Base-by-base conservation (phyloP, 306 rosid genomes). In the Glycyrrhiza uralensis region DNA sequence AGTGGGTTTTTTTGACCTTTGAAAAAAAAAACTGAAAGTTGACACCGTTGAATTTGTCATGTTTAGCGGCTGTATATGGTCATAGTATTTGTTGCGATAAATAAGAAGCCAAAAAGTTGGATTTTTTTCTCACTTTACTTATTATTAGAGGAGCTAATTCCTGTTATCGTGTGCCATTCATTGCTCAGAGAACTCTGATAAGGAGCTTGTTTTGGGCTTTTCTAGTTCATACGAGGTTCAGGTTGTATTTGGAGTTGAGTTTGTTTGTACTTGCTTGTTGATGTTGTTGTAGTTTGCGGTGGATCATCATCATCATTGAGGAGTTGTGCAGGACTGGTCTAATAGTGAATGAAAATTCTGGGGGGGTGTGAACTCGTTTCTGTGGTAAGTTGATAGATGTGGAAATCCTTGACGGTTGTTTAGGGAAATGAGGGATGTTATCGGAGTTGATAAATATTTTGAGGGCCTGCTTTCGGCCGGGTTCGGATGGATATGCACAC, bases 371-470 rank as follows among this genome's bases (percentile, higher is more conserved):
- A 75, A 74, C 52, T 45, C 45, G 66, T 39, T 70, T 50, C 52
- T 29, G 79, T 66, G 76, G 76, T 23, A 23, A n/a, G 68, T 67
- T 54, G 65, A 76, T 83, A 85, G 91, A 88, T 88, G 96, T 84
- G 83, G 96, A 85, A 83, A 84, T 79, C 82, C 62, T 71, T 72
- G 86, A 78, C 52, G 86, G 86, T 78, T 80, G 69, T 80, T 80
- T 82, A 78, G 79, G 75, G 92, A 85, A 79, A 87, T 87, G 92
- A 87, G 89, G 87, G 87, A 87, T 87, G 92, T 82, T 87, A 77
- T 82, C 92, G 32, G 86, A 70, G 87, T 82, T 87, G 79, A 83
- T 87, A 81, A 87, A 75, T 74, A 52, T 80, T 78, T 70, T 87
- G 76, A 82, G 79, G 84, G 86, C 92, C 84, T 87, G 92, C 83